Evolutionary conservation across 2,329 filamentous ascomycete genomes (phyloP).

Genomic region (Penicillium sp.): DNA sequence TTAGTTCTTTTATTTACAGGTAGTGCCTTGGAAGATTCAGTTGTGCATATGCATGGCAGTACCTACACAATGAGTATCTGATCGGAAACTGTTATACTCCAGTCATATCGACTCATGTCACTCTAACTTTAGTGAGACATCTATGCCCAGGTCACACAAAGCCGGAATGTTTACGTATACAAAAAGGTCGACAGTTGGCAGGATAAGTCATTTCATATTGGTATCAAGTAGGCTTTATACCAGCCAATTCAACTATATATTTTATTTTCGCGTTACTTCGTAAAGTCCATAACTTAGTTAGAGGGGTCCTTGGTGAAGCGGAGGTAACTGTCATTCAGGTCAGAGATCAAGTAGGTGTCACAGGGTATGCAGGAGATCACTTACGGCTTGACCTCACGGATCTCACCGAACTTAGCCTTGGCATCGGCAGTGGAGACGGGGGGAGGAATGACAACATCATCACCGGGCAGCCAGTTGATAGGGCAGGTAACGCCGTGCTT

Average conservation of each 20-base stretch:
- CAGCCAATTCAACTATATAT: conserved; percentile 5
- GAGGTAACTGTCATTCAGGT: conserved; percentile 37
- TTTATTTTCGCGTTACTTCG: conserved; percentile 15
- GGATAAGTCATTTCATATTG: conserved; percentile 20
- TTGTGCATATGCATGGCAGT: neutral
- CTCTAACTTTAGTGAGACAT: neutral
- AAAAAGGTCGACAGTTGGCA: neutral
- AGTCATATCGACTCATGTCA: neutral
- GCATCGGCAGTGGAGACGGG: conserved; percentile 80
- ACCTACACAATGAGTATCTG: neutral
- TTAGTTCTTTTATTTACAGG: neutral
- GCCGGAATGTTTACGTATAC: neutral
- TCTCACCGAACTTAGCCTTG: conserved; percentile 80
- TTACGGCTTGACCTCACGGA: conserved; percentile 61
- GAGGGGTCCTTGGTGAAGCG: conserved; percentile 35
- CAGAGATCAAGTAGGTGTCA: conserved; percentile 1
- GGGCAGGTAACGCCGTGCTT: conserved; percentile 86
- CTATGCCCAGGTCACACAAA: neutral
- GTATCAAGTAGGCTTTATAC: conserved; percentile 17
- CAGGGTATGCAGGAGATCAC: conserved; percentile 6
- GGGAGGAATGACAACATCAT: conserved; percentile 91
- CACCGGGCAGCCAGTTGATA: conserved; percentile 84
- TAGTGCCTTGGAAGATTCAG: neutral
- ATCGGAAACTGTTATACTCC: neutral
- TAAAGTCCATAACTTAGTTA: conserved; percentile 28